phyloP scores from a whole-genome alignment of 208 protist genomes.

The Kentomonas sorsogonicus region DNA sequence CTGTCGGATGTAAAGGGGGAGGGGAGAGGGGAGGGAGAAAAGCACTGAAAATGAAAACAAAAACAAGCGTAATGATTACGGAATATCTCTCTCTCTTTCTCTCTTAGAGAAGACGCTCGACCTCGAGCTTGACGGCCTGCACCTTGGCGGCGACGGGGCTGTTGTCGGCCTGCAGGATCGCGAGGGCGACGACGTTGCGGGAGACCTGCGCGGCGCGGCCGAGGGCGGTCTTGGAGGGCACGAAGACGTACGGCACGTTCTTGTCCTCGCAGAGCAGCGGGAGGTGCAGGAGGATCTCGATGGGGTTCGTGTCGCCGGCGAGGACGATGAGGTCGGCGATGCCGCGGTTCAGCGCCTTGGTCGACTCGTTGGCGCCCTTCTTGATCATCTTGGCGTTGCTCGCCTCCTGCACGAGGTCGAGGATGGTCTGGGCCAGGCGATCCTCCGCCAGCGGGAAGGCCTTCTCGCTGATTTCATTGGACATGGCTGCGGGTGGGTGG shows the following conservation, averaged over 20 bases:
- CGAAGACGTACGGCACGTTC: constrained; percentile 99
- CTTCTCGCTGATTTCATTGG: constrained; percentile 95
- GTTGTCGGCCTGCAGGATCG: constrained; percentile 95
- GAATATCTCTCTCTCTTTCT: not conserved
- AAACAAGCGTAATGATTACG: not conserved
- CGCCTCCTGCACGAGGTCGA: constrained; percentile 98
- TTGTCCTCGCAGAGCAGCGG: constrained; percentile 99
- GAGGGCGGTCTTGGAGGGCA: constrained; percentile 97
- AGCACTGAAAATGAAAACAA: constrained; percentile 3
- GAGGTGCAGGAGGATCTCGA: constrained; percentile 99
- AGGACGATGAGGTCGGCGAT: constrained; percentile 99
- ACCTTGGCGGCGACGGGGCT: constrained; percentile 96
- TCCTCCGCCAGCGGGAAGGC: constrained; percentile 97
- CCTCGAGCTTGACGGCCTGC: constrained; percentile 94
- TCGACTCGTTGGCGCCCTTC: constrained; percentile 99
- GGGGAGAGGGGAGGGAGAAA: not conserved
- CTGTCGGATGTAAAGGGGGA: not conserved
- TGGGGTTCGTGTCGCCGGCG: constrained; percentile 98
- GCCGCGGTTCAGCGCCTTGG: constrained; percentile 99
- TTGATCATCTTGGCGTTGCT: constrained; percentile 98
- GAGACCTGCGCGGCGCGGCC: constrained; percentile 98
- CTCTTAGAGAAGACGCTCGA: constrained; percentile 96
- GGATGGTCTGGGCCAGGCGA: constrained; percentile 93
- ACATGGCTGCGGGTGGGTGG: too few species aligned
- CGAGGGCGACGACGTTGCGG: constrained; percentile 96